These are phyloP conservation scores for Mycena sp. DNA, from an alignment of 1,284 basidiomycete species.

Conservation along the genomic window DNA sequence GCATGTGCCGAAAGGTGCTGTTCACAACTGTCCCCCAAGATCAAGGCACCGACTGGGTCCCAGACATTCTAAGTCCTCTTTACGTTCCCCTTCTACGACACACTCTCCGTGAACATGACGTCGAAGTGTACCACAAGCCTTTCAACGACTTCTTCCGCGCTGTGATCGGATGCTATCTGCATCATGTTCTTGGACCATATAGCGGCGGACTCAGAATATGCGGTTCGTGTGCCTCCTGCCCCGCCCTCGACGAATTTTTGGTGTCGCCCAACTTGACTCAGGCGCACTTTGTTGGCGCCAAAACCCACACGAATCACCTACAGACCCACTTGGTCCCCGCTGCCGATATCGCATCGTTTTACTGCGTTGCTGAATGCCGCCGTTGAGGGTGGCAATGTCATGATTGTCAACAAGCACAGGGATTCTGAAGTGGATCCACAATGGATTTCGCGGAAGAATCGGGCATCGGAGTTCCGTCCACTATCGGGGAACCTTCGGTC, in stretches of 20 bases:
- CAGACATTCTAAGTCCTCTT: constrained; percentile 16
- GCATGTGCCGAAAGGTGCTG: constrained; percentile 28
- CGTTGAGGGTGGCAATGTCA: constrained; percentile 14
- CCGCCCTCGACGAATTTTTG: constrained; percentile 28
- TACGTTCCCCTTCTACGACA: constrained; percentile 23
- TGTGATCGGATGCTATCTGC: constrained; percentile 26
- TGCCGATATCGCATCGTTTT: constrained; percentile 18
- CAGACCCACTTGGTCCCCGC: constrained; percentile 17
- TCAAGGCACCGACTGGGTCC: constrained; percentile 27
- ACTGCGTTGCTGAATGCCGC: constrained; percentile 21
- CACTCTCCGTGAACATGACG: constrained; percentile 13
- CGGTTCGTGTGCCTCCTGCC: constrained; percentile 19
- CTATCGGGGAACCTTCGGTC: constrained; percentile 16
- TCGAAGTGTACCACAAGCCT: constrained; percentile 30
- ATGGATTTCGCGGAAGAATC: constrained; percentile 19
- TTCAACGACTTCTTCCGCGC: constrained; percentile 31
- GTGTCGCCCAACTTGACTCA: constrained; percentile 20
- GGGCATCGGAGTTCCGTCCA: constrained; percentile 18
- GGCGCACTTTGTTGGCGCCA: constrained; percentile 28
- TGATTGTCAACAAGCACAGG: constrained; percentile 20
- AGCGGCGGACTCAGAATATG: constrained; percentile 7
- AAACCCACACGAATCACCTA: constrained; percentile 19
- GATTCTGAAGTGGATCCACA: constrained; percentile 4
- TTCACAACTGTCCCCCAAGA: constrained; percentile 28
- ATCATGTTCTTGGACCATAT: constrained; percentile 24